phyloP scores from a whole-genome alignment of 116 monocot genomes.

The Papilionanthe hybrid region DNA sequence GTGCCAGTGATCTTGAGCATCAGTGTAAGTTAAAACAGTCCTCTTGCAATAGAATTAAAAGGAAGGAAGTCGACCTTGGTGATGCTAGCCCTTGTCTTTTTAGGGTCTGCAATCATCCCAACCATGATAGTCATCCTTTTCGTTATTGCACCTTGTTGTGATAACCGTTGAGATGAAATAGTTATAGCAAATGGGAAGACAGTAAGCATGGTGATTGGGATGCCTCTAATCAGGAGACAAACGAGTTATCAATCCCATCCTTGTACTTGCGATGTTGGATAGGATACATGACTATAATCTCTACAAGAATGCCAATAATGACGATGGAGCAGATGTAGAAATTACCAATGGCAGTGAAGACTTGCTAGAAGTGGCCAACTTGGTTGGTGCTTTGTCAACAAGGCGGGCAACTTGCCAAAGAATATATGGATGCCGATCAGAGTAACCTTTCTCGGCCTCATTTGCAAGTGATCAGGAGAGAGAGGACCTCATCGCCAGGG shows the following conservation, averaged over 20 bases:
- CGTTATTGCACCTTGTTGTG: conserved; percentile 41
- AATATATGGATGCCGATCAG: conserved; percentile 73
- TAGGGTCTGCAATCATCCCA: conserved; percentile 94
- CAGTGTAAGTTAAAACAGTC: conserved; percentile 86
- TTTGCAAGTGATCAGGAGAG: conserved; percentile 71
- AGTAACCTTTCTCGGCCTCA: conserved; percentile 72
- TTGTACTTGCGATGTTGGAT: conserved; percentile 53
- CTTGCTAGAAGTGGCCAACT: conserved; percentile 63
- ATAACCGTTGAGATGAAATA: conserved; percentile 33
- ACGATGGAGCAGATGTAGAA: conserved; percentile 69
- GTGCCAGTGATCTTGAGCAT: conserved; percentile 67
- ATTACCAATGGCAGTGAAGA: conserved; percentile 64
- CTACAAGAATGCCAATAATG: conserved; percentile 52
- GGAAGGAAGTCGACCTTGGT: conserved; percentile 85
- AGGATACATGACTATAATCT: conserved; percentile 72
- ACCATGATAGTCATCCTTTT: conserved; percentile 72
- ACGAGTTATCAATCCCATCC: conserved; percentile 56
- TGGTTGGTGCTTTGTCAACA: conserved; percentile 74
- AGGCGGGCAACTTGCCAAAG: conserved; percentile 74
- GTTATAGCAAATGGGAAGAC: conserved; percentile 39
- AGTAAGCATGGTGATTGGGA: conserved; percentile 48
- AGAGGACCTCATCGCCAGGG: conserved; percentile 62
- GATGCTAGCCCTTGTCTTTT: conserved; percentile 94
- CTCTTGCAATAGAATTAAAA: conserved; percentile 90
- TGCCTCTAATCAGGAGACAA: conserved; percentile 69